Evolutionary conservation across 2,329 filamentous ascomycete genomes (phyloP).

Genomic region (Neophaeococcomyces mojaviensis): DNA sequence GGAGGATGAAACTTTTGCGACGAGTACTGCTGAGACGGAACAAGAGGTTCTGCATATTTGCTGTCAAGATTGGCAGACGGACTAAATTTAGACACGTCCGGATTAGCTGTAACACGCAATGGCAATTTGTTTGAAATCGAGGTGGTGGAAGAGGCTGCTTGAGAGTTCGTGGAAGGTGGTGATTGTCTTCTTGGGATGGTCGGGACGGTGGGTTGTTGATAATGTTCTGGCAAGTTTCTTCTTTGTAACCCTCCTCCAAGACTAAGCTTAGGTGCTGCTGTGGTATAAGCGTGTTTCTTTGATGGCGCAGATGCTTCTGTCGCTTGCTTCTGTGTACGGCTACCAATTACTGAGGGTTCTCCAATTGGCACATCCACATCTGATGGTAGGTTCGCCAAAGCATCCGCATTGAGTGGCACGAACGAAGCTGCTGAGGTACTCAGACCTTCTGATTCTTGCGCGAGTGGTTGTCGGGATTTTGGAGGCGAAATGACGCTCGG

Average conservation of each 20-base stretch:
- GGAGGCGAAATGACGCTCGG: slow-evolving; percentile 41
- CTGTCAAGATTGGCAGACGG: not conserved
- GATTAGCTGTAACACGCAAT: not conserved
- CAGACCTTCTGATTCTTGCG: slow-evolving; percentile 11
- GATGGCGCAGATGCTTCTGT: not conserved
- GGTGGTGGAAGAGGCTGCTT: slow-evolving; percentile 17
- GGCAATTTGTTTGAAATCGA: slow-evolving; percentile 9
- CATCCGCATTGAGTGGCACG: slow-evolving; percentile 24
- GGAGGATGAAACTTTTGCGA: slow-evolving; percentile 3
- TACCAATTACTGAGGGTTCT: slow-evolving; percentile 26
- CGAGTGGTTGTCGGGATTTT: not conserved
- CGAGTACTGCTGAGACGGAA: slow-evolving; percentile 2
- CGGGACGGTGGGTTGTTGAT: slow-evolving; percentile 1
- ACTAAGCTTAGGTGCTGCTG: slow-evolving; percentile 14
- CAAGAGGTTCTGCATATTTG: not conserved
- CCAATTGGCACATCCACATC: slow-evolving; percentile 57
- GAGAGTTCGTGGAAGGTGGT: slow-evolving; percentile 11
- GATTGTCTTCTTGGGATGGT: slow-evolving; percentile 7
- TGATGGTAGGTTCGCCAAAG: slow-evolving; percentile 36
- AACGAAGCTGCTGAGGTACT: slow-evolving; percentile 27
- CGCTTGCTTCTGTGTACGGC: slow-evolving; percentile 2
- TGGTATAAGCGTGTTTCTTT: slow-evolving; percentile 4
- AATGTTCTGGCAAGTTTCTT: slow-evolving; percentile 12
- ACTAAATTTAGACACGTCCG: too few relatives aligned
- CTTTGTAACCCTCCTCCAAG: slow-evolving; percentile 20